Conservation (phyloP, 1,139 yeast genomes). For the Geotrichum macrosporum region DNA sequence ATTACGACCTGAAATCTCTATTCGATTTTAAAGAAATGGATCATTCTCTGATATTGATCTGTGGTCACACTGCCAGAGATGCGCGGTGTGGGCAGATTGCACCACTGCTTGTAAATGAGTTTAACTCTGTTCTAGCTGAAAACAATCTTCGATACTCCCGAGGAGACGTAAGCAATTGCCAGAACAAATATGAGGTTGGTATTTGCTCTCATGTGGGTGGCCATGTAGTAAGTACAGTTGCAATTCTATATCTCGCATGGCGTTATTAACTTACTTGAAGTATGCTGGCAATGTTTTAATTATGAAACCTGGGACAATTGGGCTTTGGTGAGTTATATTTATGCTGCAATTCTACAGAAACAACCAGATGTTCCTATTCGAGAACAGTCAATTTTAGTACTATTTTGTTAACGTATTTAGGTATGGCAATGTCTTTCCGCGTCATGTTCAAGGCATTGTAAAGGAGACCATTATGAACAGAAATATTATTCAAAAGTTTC, state of each 20-base stretch:
- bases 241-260: too few species aligned
- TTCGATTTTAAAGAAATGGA: conserved; percentile 15
- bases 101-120: conserved; percentile 52
- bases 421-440: conserved; percentile 63
- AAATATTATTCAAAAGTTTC: conserved; percentile 50
- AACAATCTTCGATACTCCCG: conserved; percentile 34
- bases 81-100: conserved; percentile 62
- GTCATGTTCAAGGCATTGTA: conserved; percentile 63
- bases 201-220: conserved; percentile 70
- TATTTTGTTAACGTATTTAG: neutral
- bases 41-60: conserved; percentile 44
- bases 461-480: conserved; percentile 49
- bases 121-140: conserved; percentile 42
- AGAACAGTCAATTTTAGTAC: too few species aligned
- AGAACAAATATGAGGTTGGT: conserved; percentile 47
- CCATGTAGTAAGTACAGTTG: conserved; percentile 43
- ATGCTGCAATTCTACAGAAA: neutral
- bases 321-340: conserved; percentile 45
- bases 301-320: conserved; percentile 34
- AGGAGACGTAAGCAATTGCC: conserved; percentile 24
- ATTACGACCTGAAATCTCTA: neutral
- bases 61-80: conserved; percentile 66
- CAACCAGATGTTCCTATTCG: too few species aligned
- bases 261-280: conserved; percentile 12
- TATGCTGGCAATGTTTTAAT: conserved; percentile 70